Evolutionary conservation across 352 stramenopile species (phyloP), one percentile per base, ranked within the genome.

Genomic region (Globisporangium iwayamae): DNA sequence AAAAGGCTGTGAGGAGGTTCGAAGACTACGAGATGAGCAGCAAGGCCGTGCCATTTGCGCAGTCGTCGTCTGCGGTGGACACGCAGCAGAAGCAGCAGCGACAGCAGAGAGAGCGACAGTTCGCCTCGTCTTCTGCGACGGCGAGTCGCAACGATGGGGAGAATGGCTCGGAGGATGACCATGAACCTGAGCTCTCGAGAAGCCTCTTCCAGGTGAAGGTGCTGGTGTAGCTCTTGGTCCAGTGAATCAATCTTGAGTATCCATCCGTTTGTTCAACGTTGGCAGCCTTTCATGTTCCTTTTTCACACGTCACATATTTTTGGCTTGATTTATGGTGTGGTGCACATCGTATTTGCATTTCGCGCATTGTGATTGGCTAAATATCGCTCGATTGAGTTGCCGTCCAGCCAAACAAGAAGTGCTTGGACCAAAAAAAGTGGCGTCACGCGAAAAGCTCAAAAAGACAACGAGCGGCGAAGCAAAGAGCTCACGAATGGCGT

Each of bases 121-220:
- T 58, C 52, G 32, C 52, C 7, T 58, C 32, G 4, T 58, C 51
- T 9, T 18, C 51, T 56, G 30, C 14, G 14, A 16, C 34, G n/a
- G 52, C 11, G 18, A 11, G n/a, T 46, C 30, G 32, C 32, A 58
- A 58, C 4, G 32, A 18, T 10, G 7, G n/a, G 14, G n/a, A 14
- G 7, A 45, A 13, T 32, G 47, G n/a, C n/a, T 61, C 55, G 38
- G 30, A 45, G 43, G 60, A 73, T 11, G 28, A 10, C 1, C 60
- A 79, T 10, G 60, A 70, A 16, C 36, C 62, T 2, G 59, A 65
- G 47, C 41, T 83, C 28, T 66, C 66, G 45, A 38, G 56, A 45
- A 81, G 78, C 41, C 56, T 87, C 46, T 90, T 91, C 59, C 75
- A 90, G 43, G 83, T 88, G 46, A 74, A 91, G 70, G 82, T 89